phyloP scores from a whole-genome alignment of 345 rosid genomes.

The Camelina laxa region DNA sequence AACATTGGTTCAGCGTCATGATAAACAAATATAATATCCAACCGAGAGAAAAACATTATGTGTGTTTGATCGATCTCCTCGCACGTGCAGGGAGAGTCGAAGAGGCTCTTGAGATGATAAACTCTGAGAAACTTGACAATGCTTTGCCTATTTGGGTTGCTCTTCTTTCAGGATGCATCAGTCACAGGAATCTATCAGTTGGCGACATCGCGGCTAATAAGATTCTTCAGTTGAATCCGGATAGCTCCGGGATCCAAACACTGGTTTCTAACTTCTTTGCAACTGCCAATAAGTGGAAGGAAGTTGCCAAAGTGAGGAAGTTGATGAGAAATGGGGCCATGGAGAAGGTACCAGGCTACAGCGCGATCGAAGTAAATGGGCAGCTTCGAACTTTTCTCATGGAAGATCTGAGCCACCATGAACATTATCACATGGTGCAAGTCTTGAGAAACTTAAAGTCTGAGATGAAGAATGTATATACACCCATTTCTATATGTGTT shows the following conservation, averaged over 20 bases:
- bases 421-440: constrained; percentile 48
- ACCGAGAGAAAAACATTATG: constrained; percentile 69
- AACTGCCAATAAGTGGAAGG: constrained; percentile 58
- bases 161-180: constrained; percentile 80
- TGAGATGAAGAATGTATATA: constrained; percentile 25
- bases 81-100: constrained; percentile 71
- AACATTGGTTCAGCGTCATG: constrained; percentile 61
- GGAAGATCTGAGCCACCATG: constrained; percentile 66
- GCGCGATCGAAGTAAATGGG: constrained; percentile 67
- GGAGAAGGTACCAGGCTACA: constrained; percentile 72
- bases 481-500: too few species aligned
- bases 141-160: constrained; percentile 72
- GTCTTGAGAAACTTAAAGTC: constrained; percentile 49
- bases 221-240: constrained; percentile 61
- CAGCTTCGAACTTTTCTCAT: constrained; percentile 57
- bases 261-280: constrained; percentile 78
- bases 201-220: constrained; percentile 70
- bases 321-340: constrained; percentile 55
- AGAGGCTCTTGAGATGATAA: constrained; percentile 63
- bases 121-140: constrained; percentile 51
- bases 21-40: constrained; percentile 49
- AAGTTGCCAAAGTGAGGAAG: constrained; percentile 63
- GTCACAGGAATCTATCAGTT: constrained; percentile 50
- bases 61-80: constrained; percentile 74
- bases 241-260: constrained; percentile 60